These are phyloP conservation scores for Alisma plantagoaquatica DNA, from an alignment of 106 monocot species.

Conservation along the genomic window DNA sequence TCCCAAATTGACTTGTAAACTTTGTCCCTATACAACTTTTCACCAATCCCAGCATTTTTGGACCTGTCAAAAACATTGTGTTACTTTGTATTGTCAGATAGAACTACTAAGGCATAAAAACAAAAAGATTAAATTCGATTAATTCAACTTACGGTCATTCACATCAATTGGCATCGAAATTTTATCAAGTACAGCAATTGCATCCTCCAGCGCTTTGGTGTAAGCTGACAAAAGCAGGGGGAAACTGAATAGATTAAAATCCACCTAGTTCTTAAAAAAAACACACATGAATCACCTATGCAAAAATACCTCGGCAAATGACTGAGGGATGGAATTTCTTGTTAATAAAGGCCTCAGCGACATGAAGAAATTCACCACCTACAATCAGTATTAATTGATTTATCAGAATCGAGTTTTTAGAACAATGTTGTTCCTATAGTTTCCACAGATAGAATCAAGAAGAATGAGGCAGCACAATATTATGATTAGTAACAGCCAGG, in stretches of 20 bases:
- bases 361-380: conserved; percentile 99
- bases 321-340: conserved; percentile 91
- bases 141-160: conserved; percentile 84
- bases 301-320: conserved; percentile 77
- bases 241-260: background rate
- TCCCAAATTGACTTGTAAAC: conserved; percentile 96
- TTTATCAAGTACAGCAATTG: conserved; percentile 84
- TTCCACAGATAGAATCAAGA: no score
- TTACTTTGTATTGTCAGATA: background rate
- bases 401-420: no score
- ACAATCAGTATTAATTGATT: conserved; percentile 15
- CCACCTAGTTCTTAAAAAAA: background rate
- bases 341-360: conserved; percentile 88
- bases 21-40: conserved; percentile 98
- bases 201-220: conserved; percentile 90
- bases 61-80: conserved; percentile 25
- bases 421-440: no score
- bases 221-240: conserved; percentile 48
- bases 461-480: no score
- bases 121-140: background rate
- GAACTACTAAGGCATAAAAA: background rate
- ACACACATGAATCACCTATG: background rate
- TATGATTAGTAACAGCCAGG: no score
- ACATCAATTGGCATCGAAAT: conserved; percentile 83
- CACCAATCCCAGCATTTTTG: conserved; percentile 51